These are phyloP conservation scores for Kwoniella newhampshirensis DNA, from an alignment of 768 basidiomycete genomes.

Conservation along the genomic window DNA sequence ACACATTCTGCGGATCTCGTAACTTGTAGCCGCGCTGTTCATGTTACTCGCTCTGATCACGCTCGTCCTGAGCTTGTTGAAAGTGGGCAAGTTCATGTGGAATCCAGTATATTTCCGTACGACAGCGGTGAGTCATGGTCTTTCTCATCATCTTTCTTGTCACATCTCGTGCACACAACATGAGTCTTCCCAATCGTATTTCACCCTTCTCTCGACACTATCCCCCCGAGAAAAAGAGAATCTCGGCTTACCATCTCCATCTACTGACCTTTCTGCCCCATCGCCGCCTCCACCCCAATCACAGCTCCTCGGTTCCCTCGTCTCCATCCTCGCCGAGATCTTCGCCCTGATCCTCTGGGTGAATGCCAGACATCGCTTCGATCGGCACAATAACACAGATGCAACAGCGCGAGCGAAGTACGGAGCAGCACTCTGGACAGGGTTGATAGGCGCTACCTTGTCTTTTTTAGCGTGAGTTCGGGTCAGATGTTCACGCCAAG, in stretches of 20 bases:
- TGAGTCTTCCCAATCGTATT: too few relatives aligned
- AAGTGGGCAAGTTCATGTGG: conserved; percentile 30
- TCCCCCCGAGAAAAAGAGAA: too few relatives aligned
- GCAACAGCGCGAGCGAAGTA: conserved; percentile 17
- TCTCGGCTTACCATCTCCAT: neutral
- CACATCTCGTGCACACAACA: too few relatives aligned
- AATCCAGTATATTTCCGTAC: conserved; percentile 39
- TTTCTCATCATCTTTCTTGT: neutral
- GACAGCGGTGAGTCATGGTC: conserved; percentile 26
- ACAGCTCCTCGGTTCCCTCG: conserved; percentile 27
- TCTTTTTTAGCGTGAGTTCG: conserved; percentile 31
- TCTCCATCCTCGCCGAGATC: conserved; percentile 29
- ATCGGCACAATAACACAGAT: conserved; percentile 10
- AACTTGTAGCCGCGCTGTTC: conserved; percentile 33
- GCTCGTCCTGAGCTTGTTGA: conserved; percentile 28
- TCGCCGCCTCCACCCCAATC: neutral
- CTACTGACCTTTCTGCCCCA: neutral
- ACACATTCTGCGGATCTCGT: too few relatives aligned
- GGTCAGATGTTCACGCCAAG: too few relatives aligned
- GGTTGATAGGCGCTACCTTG: conserved; percentile 26
- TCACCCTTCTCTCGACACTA: neutral
- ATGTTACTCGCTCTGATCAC: conserved; percentile 31
- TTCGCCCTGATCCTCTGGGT: conserved; percentile 37
- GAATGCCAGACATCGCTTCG: conserved; percentile 23
- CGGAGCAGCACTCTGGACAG: conserved; percentile 40